Conservation (phyloP, 768 basidiomycete species). For the Clitopilus hobsonii region DNA sequence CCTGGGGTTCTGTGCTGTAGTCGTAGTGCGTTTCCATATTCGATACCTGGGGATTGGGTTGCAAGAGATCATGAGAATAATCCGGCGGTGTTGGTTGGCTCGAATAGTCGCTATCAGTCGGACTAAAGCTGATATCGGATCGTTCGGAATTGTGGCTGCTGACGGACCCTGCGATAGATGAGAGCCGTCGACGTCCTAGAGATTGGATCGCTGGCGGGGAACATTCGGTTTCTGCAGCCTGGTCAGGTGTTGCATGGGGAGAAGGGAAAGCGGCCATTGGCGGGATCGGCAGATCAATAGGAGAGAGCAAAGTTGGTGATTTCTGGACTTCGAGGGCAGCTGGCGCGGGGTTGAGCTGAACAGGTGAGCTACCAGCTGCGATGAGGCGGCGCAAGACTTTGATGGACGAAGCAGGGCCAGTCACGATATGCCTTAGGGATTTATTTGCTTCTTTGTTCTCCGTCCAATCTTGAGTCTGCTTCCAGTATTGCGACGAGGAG, state of each 20-base stretch:
- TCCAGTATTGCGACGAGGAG: slow-evolving; percentile 45
- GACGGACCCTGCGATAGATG: background rate
- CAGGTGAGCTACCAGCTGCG: slow-evolving; percentile 24
- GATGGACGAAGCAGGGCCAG: slow-evolving; percentile 55
- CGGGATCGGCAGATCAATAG: slow-evolving; percentile 36
- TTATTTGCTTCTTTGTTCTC: slow-evolving; percentile 65
- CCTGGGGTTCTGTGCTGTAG: background rate
- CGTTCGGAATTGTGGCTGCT: background rate
- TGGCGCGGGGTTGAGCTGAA: slow-evolving; percentile 24
- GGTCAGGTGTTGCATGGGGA: background rate
- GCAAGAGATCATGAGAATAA: background rate
- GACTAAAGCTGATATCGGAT: background rate
- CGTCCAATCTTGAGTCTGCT: slow-evolving; percentile 70
- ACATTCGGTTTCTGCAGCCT: background rate
- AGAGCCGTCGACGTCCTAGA: background rate
- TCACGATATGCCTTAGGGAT: slow-evolving; percentile 58
- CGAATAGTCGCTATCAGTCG: background rate
- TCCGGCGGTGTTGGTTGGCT: background rate
- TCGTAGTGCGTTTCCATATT: background rate
- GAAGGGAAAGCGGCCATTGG: slow-evolving; percentile 16
- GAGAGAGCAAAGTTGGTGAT: slow-evolving; percentile 16
- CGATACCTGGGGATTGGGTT: background rate
- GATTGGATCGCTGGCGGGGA: background rate
- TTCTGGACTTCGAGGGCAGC: slow-evolving; percentile 25
- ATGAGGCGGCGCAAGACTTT: slow-evolving; percentile 49